Evolutionary conservation across 2,329 filamentous ascomycete genomes (phyloP), one percentile per base, ranked within the genome.

Genomic region (Aspergillus vadensis): DNA sequence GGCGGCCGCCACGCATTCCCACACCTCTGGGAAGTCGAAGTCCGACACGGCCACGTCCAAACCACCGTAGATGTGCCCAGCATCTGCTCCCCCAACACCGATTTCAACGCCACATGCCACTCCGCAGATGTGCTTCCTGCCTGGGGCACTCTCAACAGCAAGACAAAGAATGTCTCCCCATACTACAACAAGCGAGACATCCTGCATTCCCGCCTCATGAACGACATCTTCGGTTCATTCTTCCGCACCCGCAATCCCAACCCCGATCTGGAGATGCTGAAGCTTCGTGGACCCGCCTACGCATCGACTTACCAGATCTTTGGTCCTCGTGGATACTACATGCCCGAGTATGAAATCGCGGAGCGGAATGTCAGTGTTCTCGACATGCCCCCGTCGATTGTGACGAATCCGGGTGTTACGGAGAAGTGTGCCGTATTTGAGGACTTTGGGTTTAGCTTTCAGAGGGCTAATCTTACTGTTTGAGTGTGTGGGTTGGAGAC

Each of bases 61-160:
- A 68, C 59, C 2, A 64, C 44, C 23, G 49, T 51, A 9, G 23
- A 32, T 15, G 57, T 64, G 3, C 67, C 69, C 1, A 61, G 55
- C 7, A 59, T 70, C 30, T 72, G 70, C 57, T 64, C 60, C 14
- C 70, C 70, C 6, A 71, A 71, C 60, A 23, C 21, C 3, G 36
- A 49, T 48, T 69, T 67, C 60, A 72, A 72, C 44, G 70, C 70
- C 2, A 68, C 67, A 10, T 72, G 70, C 55, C 70, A 72, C 48
- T 38, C 70, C 4, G 61, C 66, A 4, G 70, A 72, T 25, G 63
- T 69, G 5, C 63, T 72, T 3, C 70, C 63, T 5, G 65, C 66
- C 43, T 72, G 70, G 70, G 70, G 70, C 4, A 72, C 63, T 1
- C 55, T 72, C 8, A 70, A 71, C 49, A 58, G 52, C 56, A 71